Base-by-base conservation (phyloP, 2,329 filamentous ascomycete species). In the Tolypocladium tundrense region DNA sequence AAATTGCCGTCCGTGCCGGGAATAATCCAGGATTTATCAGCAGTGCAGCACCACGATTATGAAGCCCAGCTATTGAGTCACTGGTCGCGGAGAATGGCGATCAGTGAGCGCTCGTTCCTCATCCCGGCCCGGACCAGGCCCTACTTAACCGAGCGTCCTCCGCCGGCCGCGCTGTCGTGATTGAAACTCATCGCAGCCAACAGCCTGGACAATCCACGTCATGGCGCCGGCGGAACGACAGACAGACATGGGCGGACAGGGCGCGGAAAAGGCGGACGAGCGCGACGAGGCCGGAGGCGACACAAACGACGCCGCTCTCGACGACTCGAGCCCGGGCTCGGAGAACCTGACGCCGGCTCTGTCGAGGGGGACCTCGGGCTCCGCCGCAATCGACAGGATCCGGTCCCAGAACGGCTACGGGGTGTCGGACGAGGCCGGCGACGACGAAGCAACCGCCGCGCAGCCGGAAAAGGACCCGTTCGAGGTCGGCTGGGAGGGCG, bases 401-500 rank as follows among this genome's bases (percentile, higher is more conserved):
- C 68, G 72, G 31, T 78, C 76, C 19, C 72, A 77, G 51, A 78
- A 79, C 60, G 75, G 77, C 33, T 78, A 76, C 60, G 71, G 76
- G 53, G 71, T 72, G 41, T 71, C 73, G 59, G 72, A 74, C 55
- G 59, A 67, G 42, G n/a, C 56, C 14, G 31, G 37, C 40, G 61
- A 62, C 24, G 62, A 57, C 8, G 61, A 63, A 4, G 56, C 55
- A 33, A 24, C 43, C 3, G 48, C 33, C 13, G 33, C 54, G n/a
- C 54, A 35, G 31, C 37, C 39, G 10, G 71, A 72, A 14, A 74
- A 72, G 57, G 76, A 81, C 54, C 73, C 75, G 0, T 92, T 84
- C 65, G 81, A 90, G 60, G 91, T 97, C 24, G 72, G 72, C 8
- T 97, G 88, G 82, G 88, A 93, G 43, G 84, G 83, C 16, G 80